Base-by-base conservation (phyloP, 1,284 basidiomycete species). In the Leccinum pachyderme region DNA sequence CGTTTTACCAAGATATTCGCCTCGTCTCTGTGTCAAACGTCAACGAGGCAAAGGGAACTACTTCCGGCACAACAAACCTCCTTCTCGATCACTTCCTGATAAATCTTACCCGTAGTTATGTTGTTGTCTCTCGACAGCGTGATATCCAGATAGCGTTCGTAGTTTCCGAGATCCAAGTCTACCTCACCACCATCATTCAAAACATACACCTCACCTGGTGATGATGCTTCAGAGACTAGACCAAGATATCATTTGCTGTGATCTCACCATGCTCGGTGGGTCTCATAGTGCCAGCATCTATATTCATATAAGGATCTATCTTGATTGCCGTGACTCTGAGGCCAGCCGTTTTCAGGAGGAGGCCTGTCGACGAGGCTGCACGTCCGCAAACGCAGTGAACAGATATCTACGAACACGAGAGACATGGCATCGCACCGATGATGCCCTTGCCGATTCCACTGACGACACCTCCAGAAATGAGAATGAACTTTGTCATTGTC, bases 231-330 rank as follows among this genome's bases (percentile, higher is more conserved):
- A 68, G 61, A 53, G 44, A 39, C 24, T 9, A 41, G 47, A 45
- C 46, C 24, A 37, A 47, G 51, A 27, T 32, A n/a, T 2, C 31
- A 54, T 66, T 31, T 37, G 47, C 29, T 51, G 45, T 51, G 51
- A 59, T 63, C 84, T 79, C 71, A 91, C 95, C 97, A 72, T 99
- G 96, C 75, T 99, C 96, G 33, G 95, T 97, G 12, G 96, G 97
- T 43, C 94, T 85, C 96, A 99, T 99, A 31, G 96, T 98, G 44
- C 97, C 97, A 35, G 96, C 97, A 82, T 99, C 96, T 67, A 99
- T 98, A 78, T 99, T 99, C 95, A 99, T 98, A 72, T 99, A 99
- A 24, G 96, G 96, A 74, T 99, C 96, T 66, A 99, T 98, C 78
- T 99, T 99, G 81, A 99, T 98, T 27, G 97, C 91, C 2, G 97